Conservation (phyloP, 2,329 filamentous ascomycete species). For the Phoma herbarum region DNA sequence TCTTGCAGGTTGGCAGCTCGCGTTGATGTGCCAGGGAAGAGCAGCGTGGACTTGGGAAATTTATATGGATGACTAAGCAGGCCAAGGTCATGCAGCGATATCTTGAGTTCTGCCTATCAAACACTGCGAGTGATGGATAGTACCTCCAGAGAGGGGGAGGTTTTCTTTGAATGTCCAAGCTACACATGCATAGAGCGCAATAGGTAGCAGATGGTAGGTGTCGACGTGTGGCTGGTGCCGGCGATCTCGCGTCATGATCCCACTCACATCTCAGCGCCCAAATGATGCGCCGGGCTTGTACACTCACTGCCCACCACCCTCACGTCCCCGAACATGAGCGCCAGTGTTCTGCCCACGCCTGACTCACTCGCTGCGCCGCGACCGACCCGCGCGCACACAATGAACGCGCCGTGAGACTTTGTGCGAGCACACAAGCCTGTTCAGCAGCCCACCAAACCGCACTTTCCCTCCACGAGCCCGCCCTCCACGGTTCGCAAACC, state of each 20-base stretch:
- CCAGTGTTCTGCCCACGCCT: constrained; percentile 25
- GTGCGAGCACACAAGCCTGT: constrained; percentile 9
- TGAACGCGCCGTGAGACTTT: constrained; percentile 37
- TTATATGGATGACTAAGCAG: constrained; percentile 32
- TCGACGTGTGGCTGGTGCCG: neutral
- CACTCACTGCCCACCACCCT: constrained; percentile 16
- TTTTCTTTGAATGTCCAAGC: no score
- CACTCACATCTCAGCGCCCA: constrained; percentile 19
- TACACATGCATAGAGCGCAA: no score
- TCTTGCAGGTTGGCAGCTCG: neutral
- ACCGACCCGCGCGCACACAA: constrained; percentile 28
- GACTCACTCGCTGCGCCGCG: constrained; percentile 32
- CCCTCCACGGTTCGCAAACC: constrained; percentile 18
- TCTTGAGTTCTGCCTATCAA: no score
- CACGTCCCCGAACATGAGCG: constrained; percentile 24
- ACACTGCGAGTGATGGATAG: no score
- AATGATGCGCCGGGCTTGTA: constrained; percentile 16
- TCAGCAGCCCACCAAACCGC: constrained; percentile 16
- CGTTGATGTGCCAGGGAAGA: neutral
- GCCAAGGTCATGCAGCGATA: neutral
- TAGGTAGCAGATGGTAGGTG: neutral
- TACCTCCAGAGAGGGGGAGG: neutral
- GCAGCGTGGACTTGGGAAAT: constrained; percentile 8
- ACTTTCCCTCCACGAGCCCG: constrained; percentile 14
- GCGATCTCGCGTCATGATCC: constrained; percentile 20